Evolutionary conservation across 108 stramenopile species (phyloP).

Genomic region (Nannochloropsis granulata): DNA sequence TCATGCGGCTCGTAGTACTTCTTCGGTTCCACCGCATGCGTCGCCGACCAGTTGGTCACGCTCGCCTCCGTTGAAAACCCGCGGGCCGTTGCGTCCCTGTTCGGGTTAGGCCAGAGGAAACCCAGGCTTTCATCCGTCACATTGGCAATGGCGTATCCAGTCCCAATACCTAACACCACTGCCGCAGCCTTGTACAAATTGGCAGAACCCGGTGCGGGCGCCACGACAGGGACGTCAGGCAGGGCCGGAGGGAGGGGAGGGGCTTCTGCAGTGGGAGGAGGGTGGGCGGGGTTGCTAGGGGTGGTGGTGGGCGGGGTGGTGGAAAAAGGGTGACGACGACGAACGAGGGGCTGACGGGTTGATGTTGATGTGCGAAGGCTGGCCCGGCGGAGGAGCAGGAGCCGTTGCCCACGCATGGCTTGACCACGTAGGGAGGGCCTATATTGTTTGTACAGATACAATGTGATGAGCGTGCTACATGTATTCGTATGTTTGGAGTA

Average conservation of each 20-base stretch:
- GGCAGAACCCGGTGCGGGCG: not conserved
- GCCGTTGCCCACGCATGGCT: not conserved
- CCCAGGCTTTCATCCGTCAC: not conserved
- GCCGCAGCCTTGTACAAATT: not conserved
- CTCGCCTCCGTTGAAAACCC: not conserved
- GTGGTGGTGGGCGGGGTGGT: not conserved
- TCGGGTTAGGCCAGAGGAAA: not conserved
- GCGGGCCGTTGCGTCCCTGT: not conserved
- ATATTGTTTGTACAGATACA: no score
- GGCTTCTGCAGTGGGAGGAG: not conserved
- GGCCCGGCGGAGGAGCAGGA: not conserved
- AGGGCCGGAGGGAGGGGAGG: not conserved
- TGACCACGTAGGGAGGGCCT: not conserved
- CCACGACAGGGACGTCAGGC: not conserved
- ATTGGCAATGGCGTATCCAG: not conserved
- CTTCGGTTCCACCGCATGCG: slow-evolving; percentile 17
- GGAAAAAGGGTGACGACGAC: no score
- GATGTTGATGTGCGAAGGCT: not conserved
- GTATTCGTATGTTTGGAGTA: no score
- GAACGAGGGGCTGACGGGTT: not conserved
- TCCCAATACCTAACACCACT: not conserved
- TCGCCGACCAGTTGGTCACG: slow-evolving; percentile 23
- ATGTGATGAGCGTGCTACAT: no score
- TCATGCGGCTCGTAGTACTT: slow-evolving; percentile 12
- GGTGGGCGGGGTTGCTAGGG: not conserved